phyloP scores from a whole-genome alignment of 163 green algal species.

The Volvox carteri region DNA sequence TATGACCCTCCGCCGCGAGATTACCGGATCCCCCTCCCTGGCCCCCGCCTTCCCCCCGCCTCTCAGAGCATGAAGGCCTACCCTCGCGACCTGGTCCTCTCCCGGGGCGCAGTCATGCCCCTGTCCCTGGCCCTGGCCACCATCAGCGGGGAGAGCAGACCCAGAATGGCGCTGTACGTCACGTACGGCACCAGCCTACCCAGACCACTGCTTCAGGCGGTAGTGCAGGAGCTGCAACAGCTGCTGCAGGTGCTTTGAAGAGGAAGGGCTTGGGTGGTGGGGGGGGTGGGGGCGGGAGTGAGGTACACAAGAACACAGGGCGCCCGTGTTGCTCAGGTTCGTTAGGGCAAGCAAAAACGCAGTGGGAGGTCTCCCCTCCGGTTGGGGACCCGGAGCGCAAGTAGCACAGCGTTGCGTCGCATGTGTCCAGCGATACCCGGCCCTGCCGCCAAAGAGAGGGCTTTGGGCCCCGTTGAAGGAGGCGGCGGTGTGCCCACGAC shows the following conservation, averaged over 20 bases:
- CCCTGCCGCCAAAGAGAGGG: too few relatives aligned
- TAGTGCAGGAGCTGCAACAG: conserved; percentile 39
- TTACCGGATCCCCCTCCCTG: not conserved
- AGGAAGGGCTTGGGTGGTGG: too few relatives aligned
- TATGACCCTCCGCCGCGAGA: not conserved
- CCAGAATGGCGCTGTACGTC: conserved; percentile 36
- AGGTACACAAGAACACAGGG: too few relatives aligned
- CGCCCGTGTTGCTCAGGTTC: too few relatives aligned
- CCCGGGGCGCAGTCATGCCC: conserved; percentile 10
- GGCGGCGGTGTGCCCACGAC: too few relatives aligned
- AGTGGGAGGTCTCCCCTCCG: too few relatives aligned
- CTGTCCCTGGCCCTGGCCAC: conserved; percentile 35
- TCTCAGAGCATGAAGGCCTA: conserved; percentile 41
- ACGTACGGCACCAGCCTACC: conserved; percentile 19
- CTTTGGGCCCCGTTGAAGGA: too few relatives aligned
- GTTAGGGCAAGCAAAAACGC: too few relatives aligned
- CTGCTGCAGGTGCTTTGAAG: conserved; percentile 41
- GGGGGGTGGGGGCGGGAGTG: too few relatives aligned
- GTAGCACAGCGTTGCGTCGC: too few relatives aligned
- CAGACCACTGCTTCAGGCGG: conserved; percentile 8
- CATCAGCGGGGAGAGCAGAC: not conserved
- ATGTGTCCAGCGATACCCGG: too few relatives aligned
- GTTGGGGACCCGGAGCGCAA: too few relatives aligned
- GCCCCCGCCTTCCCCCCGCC: not conserved
- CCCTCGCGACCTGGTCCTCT: conserved; percentile 42